Base-by-base conservation (phyloP, 2,329 filamentous ascomycete species). In the Beauveria australis region DNA sequence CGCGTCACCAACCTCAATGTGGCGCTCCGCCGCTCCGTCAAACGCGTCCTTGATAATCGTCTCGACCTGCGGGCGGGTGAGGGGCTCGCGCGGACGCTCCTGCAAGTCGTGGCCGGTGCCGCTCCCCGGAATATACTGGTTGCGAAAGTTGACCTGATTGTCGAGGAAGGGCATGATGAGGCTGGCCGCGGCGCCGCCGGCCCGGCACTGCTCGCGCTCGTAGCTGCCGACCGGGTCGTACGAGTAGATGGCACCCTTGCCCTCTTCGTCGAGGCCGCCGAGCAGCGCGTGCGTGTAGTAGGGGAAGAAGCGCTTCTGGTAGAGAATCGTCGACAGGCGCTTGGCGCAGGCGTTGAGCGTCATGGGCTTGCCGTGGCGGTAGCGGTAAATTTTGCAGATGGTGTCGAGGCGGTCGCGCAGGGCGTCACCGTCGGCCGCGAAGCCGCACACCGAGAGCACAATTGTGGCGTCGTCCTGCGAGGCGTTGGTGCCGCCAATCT, bases 141-240 rank as follows among this genome's bases (percentile, higher is more conserved):
- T 99, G 84, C 97, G 99, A 82, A 93, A 93, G 79, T 97, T 97
- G 80, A 99, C 94, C 78, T 99, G 95, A 75, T 99, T 99, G 76
- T 99, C 94, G 71, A 99, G 78, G 82, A 99, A 99, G 1, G 94
- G 94, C 90, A 97, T 99, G 77, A 99, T 99, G 75, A 99, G 79
- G 70, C 90, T 94, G 59, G 91, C 89, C 22, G 92, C 92, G 16
- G 94, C 92, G 69, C 94, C 94, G 47, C 91, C 94, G 41, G 94
- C 92, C 66, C 93, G 87, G 79, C 92, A 97, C 78, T 96, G 91
- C 78, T 99, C 94, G 66, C 94, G 82, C 81, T 99, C 94, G 78
- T 97, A 99, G 73, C 91, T 96, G 67, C 94, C 94, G 47, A 99
- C 94, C 1, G 94, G 94, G 73, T 99, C 94, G 78, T 99, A 99